Percentiles rank a stretch among this genome's conserved stretches.
phyloP scores from a whole-genome alignment of 352 stramenopile genomes.

The Pythium oligandrum region DNA sequence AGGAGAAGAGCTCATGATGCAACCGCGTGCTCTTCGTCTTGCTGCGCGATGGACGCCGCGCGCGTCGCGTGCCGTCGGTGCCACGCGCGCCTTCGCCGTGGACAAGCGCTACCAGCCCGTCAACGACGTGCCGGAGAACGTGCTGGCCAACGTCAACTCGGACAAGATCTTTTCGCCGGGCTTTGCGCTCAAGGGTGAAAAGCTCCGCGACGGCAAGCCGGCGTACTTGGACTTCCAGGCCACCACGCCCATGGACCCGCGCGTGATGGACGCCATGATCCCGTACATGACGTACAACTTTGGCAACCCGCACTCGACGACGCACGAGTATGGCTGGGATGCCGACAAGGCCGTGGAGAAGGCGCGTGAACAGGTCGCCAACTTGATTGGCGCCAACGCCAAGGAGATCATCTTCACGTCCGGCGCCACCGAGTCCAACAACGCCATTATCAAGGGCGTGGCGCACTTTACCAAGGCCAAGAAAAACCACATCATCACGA shows the following conservation, averaged over 20 bases:
- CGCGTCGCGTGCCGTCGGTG: conserved; percentile 4
- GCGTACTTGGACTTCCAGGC: conserved; percentile 96
- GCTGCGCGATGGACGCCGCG: conserved; percentile 5
- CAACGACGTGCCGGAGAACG: conserved; percentile 78
- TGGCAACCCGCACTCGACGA: conserved; percentile 99
- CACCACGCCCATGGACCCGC: conserved; percentile 98
- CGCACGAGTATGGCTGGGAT: conserved; percentile 98
- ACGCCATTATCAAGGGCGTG: conserved; percentile 97
- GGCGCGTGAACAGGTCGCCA: conserved; percentile 81
- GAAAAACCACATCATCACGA: conserved; percentile 99
- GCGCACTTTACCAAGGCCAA: conserved; percentile 94
- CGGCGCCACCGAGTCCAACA: conserved; percentile 99
- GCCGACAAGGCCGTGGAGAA: conserved; percentile 95
- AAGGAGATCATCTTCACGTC: conserved; percentile 99
- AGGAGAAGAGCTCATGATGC: too few relatives aligned
- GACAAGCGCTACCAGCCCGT: conserved; percentile 84
- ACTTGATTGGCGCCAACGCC: conserved; percentile 91
- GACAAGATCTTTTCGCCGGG: conserved; percentile 79
- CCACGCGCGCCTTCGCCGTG: conserved; percentile 22
- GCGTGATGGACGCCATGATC: conserved; percentile 98
- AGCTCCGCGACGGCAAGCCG: conserved; percentile 70
- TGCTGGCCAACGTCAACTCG: conserved; percentile 78
- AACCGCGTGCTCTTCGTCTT: background rate
- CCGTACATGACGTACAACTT: conserved; percentile 95
- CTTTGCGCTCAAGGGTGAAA: conserved; percentile 71